Base-by-base conservation (phyloP, 208 protist species). In the Leishmania gerbilli region DNA sequence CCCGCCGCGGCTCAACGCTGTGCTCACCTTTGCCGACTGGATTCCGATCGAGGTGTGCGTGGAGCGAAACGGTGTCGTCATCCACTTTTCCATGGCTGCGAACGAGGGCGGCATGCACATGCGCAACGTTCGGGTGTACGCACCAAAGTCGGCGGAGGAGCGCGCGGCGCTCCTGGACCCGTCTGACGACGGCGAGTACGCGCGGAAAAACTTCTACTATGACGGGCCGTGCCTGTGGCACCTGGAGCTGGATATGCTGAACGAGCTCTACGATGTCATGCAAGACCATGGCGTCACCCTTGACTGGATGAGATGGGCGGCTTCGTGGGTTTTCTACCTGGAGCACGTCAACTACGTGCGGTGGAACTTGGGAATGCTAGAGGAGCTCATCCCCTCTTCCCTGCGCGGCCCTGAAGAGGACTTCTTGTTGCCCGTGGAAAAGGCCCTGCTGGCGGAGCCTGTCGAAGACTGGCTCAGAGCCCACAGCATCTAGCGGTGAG, bases 251-350 rank as follows among this genome's bases (percentile, higher is more conserved):
- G 90, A 93, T 78, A 77, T 97, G 56, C 91, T 92, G 81, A 95
- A 93, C 74, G 92, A 97, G 83, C 75, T 97, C 53, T 96, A 95
- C 81, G 94, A 97, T 72, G 82, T 95, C 42, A 95, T 97, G 94
- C 90, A 95, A 79, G 94, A 97, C 71, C 92, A 97, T 76, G 94
- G 89, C 60, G 79, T 97, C 27, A 87, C 76, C 6, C 86, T 95
- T 2, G 88, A 96, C 53, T 96, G 90, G 90, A 81, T 92, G 76
- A 88, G 87, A 58, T 97, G 92, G 92, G 89, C 86, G 17, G 85
- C 88, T 55, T 84, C 88, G 79, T 97, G 94, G 92, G 92, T 95
- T 42, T 93, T 90, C 74, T 95, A 95, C 79, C 49, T 92, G 2
- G 94, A 97, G 85, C 88, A 97, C 77, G 84, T 93, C 31, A 65